Conservation (phyloP, 2,329 filamentous ascomycete genomes). For the Purpureocillium takamizusanense region DNA sequence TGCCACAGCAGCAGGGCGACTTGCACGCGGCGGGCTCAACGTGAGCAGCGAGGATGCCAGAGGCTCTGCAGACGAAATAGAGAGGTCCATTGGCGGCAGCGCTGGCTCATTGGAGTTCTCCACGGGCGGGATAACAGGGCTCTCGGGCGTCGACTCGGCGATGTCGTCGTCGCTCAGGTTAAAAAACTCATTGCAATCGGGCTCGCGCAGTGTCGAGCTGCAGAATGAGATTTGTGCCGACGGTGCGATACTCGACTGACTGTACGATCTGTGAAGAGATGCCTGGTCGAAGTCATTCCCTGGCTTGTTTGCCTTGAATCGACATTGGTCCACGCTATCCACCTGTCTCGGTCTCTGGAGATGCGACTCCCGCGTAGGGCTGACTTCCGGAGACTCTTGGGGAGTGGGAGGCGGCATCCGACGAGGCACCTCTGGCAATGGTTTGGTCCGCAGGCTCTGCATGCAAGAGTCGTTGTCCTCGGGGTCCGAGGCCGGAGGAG, state of each 20-base stretch:
- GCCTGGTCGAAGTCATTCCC: constrained; percentile 14
- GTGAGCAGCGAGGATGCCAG: constrained; percentile 27
- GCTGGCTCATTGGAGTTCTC: constrained; percentile 5
- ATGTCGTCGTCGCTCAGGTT: constrained; percentile 49
- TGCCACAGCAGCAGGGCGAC: constrained; percentile 34
- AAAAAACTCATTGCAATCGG: constrained; percentile 44
- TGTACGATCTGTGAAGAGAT: constrained; percentile 16
- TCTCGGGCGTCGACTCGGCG: constrained; percentile 30
- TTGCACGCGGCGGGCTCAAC: constrained; percentile 34
- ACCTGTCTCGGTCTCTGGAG: constrained; percentile 17
- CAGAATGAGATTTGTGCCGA: constrained; percentile 17
- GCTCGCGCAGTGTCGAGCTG: constrained; percentile 36
- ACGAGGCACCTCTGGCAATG: constrained; percentile 8
- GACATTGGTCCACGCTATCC: constrained; percentile 17
- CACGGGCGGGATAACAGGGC: constrained; percentile 5
- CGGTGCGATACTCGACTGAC: constrained; percentile 20
- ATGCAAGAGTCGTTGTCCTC: constrained; percentile 12
- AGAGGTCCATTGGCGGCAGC: constrained; percentile 12
- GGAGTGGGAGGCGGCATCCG: constrained; percentile 18
- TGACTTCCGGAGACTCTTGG: constrained; percentile 20
- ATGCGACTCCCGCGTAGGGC: constrained; percentile 13
- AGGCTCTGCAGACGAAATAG: constrained; percentile 13
- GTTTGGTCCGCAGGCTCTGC: constrained; percentile 6
- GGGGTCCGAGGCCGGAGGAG: constrained; percentile 20
- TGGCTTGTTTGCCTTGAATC: constrained; percentile 16